These are phyloP conservation scores for Perkinsus olseni DNA, from an alignment of 169 alveolate species.

Conservation along the genomic window DNA sequence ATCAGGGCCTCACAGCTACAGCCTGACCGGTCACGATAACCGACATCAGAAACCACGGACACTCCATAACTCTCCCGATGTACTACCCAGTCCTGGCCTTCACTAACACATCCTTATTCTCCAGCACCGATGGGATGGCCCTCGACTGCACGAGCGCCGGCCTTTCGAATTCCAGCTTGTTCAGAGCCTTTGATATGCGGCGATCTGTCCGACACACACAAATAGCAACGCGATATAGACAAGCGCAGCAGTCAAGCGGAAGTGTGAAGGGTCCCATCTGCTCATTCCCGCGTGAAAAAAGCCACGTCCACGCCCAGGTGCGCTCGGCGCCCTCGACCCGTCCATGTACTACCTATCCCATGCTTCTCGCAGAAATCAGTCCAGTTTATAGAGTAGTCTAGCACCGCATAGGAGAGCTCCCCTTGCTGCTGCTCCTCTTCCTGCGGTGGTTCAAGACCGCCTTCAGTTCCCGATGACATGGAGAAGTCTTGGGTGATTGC, in stretches of 20 bases:
- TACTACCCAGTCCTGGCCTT: slow-evolving; percentile 28
- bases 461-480: neutral
- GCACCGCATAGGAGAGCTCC: neutral
- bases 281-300: no score
- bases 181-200: neutral
- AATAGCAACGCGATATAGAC: no score
- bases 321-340: no score
- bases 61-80: no score
- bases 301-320: no score
- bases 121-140: slow-evolving; percentile 36
- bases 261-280: no score
- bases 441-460: neutral
- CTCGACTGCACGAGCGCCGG: neutral
- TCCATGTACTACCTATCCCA: neutral
- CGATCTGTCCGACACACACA: neutral
- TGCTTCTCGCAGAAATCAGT: neutral
- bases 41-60: no score
- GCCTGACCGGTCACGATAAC: no score
- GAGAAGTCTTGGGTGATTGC: neutral
- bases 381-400: neutral
- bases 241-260: no score
- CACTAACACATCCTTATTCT: slow-evolving; percentile 22
- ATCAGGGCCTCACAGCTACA: no score
- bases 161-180: neutral
- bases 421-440: neutral